Evolutionary conservation across 495 filamentous ascomycete genomes (phyloP).

Genomic region (Darksidea phi): DNA sequence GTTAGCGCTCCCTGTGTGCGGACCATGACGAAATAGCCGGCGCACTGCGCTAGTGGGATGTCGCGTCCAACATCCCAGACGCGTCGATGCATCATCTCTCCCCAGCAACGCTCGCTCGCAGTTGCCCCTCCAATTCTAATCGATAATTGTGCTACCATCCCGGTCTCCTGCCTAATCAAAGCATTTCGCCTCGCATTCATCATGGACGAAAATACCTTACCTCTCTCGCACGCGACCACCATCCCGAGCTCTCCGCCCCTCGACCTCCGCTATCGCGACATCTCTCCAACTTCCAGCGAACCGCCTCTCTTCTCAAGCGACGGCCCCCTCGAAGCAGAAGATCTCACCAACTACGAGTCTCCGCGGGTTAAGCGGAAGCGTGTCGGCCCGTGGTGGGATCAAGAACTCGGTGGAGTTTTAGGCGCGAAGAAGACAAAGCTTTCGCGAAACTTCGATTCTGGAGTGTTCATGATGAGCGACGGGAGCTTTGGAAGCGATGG

Average conservation of each 20-base stretch:
- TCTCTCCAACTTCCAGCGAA: slow-evolving; percentile 16
- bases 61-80: background rate
- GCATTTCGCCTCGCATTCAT: too few relatives aligned
- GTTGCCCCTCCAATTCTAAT: too few relatives aligned
- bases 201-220: too few relatives aligned
- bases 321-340: slow-evolving; percentile 12
- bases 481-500: background rate
- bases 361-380: slow-evolving; percentile 21
- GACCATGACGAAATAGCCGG: background rate
- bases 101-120: slow-evolving; percentile 9
- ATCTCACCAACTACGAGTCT: slow-evolving; percentile 19
- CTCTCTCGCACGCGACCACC: too few relatives aligned
- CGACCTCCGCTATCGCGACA: background rate
- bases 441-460: slow-evolving; percentile 8
- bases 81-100: slow-evolving; percentile 8
- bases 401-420: background rate
- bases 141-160: too few relatives aligned
- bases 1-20: background rate
- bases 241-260: too few relatives aligned
- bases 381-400: slow-evolving; percentile 7
- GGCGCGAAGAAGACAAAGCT: background rate
- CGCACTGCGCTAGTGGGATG: background rate
- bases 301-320: slow-evolving; percentile 27
- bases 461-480: slow-evolving; percentile 6
- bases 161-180: too few relatives aligned